Evolutionary conservation across 495 filamentous ascomycete genomes (phyloP).

Genomic region (Tricharina praecox): DNA sequence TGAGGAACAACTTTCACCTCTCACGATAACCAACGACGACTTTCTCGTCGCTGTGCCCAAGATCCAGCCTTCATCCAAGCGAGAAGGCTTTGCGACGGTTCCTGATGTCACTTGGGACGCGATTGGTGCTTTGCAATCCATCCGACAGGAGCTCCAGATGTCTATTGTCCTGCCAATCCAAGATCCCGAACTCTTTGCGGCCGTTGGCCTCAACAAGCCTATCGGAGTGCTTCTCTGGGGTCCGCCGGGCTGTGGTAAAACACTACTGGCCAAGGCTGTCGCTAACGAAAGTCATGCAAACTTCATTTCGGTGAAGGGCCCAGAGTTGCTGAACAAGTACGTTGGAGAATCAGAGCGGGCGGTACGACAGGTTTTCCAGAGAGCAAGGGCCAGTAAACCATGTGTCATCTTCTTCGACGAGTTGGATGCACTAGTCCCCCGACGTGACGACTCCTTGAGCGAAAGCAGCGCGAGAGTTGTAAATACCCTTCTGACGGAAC

Average conservation of each 20-base stretch:
- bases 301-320: conserved; percentile 95
- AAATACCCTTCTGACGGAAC: conserved; percentile 89
- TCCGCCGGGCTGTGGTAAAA: conserved; percentile 93
- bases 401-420: conserved; percentile 98
- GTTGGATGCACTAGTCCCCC: conserved; percentile 78
- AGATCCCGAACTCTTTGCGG: conserved; percentile 58
- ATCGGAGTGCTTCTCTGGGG: conserved; percentile 93
- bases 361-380: conserved; percentile 78
- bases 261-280: conserved; percentile 85
- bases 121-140: conserved; percentile 65
- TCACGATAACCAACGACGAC: conserved; percentile 32
- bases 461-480: conserved; percentile 80
- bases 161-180: conserved; percentile 89
- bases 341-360: conserved; percentile 90
- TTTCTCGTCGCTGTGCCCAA: conserved; percentile 63
- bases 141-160: conserved; percentile 67
- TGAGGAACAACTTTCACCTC: conserved; percentile 17
- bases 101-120: conserved; percentile 93
- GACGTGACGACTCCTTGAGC: conserved; percentile 60
- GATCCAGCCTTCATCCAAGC: conserved; percentile 83
- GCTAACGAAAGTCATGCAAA: conserved; percentile 91
- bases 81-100: conserved; percentile 92
- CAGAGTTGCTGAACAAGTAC: conserved; percentile 38
- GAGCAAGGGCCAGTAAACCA: conserved; percentile 69
- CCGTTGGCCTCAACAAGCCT: conserved; percentile 71